Percentiles rank a stretch among this genome's conserved stretches.
These are phyloP conservation scores for Candida piceae DNA, from an alignment of 805 yeast genomes.

Conservation along the genomic window DNA sequence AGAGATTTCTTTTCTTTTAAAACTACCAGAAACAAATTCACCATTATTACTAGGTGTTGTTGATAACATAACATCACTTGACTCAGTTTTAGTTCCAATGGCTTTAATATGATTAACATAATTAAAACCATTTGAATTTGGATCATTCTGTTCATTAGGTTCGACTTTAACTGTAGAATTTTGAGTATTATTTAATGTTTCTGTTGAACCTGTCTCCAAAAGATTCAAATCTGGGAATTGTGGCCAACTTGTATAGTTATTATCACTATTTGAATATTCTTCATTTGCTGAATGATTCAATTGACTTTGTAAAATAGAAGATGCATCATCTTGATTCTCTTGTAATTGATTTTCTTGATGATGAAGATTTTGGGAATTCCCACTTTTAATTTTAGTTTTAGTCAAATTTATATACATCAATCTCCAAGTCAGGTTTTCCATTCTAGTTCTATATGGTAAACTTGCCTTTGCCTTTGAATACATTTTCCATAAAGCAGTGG, in stretches of 20 bases:
- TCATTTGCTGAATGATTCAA: background rate
- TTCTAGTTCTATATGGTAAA: constrained; percentile 67
- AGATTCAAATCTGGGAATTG: constrained; percentile 30
- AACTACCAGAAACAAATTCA: constrained; percentile 5
- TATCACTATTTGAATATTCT: constrained; percentile 7
- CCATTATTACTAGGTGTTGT: constrained; percentile 1
- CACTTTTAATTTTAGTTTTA: constrained; percentile 9
- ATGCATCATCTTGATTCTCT: background rate
- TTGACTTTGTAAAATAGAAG: constrained; percentile 2
- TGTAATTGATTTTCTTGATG: background rate
- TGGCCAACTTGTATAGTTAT: constrained; percentile 28
- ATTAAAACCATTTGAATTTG: constrained; percentile 52
- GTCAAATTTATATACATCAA: constrained; percentile 57
- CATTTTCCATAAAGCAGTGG: constrained; percentile 70
- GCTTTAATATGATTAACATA: constrained; percentile 59
- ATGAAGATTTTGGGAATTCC: constrained; percentile 2
- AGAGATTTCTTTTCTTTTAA: constrained; percentile 21
- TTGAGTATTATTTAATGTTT: background rate
- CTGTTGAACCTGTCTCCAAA: constrained; percentile 5
- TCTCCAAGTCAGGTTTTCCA: constrained; percentile 86
- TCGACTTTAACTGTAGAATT: background rate
- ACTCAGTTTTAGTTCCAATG: constrained; percentile 35
- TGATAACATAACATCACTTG: too few relatives aligned
- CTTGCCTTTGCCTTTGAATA: constrained; percentile 71
- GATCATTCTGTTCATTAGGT: constrained; percentile 26